These are phyloP conservation scores for Lichina pygmaea DNA, from an alignment of 495 filamentous ascomycete genomes.

Conservation along the genomic window DNA sequence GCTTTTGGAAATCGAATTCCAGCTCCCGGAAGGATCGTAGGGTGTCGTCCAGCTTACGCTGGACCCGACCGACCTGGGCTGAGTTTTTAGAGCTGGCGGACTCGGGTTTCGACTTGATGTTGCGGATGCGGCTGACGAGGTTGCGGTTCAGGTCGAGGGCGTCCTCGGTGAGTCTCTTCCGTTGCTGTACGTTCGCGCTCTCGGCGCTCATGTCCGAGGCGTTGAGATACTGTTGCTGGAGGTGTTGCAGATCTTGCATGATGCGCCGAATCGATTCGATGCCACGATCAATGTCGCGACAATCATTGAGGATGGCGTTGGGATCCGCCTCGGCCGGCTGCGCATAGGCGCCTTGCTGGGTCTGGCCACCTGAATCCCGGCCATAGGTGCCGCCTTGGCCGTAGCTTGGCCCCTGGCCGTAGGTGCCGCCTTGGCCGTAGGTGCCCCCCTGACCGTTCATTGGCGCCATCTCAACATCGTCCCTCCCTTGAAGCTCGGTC, in stretches of 20 bases:
- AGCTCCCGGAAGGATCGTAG: conserved; percentile 56
- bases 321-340: conserved; percentile 10
- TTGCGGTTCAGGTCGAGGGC: conserved; percentile 20
- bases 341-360: not conserved
- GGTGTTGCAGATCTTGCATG: conserved; percentile 26
- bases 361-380: conserved; percentile 12
- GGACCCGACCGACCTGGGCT: conserved; percentile 52
- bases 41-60: conserved; percentile 48
- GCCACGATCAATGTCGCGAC: conserved; percentile 44
- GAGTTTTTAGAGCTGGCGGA: conserved; percentile 38
- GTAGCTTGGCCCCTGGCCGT: conserved; percentile 2
- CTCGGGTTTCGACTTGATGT: conserved; percentile 54
- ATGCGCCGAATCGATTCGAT: conserved; percentile 47
- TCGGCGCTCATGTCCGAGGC: conserved; percentile 26
- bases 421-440: conserved; percentile 9
- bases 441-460: conserved; percentile 13
- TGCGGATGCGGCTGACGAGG: conserved; percentile 45
- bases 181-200: conserved; percentile 12
- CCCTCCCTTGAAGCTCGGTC: conserved; percentile 10
- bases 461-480: conserved; percentile 35
- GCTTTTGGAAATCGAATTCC: conserved; percentile 50
- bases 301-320: conserved; percentile 59
- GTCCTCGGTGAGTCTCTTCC: too few species aligned
- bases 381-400: conserved; percentile 12
- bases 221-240: conserved; percentile 30